Conservation (phyloP, 2,329 filamentous ascomycete genomes). For the Chaetomiaceae sp. region DNA sequence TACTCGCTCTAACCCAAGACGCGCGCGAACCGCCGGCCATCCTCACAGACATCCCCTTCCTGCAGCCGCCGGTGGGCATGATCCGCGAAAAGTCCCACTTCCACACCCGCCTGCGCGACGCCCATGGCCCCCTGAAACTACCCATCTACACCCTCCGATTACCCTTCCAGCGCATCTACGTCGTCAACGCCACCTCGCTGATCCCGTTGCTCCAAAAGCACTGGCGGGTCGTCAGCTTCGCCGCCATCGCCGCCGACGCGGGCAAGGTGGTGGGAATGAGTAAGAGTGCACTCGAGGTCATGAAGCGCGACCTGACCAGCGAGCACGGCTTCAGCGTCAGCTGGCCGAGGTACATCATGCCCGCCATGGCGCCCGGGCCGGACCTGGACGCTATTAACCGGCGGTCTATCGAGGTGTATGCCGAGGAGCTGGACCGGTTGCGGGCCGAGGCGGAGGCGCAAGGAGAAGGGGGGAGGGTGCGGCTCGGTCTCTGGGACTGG, state of each 20-base stretch:
- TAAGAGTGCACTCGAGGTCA: slow-evolving; percentile 23
- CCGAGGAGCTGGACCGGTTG: slow-evolving; percentile 16
- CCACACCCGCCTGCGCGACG: background rate
- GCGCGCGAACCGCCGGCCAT: slow-evolving; percentile 25
- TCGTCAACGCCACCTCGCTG: slow-evolving; percentile 27
- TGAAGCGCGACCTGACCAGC: slow-evolving; percentile 19
- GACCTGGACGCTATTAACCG: slow-evolving; percentile 25
- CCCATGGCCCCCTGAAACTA: background rate
- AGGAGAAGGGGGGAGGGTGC: too few relatives aligned
- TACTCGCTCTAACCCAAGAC: slow-evolving; percentile 27
- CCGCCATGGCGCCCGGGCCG: slow-evolving; percentile 11
- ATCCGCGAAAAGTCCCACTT: slow-evolving; percentile 12
- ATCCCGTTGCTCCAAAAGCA: slow-evolving; percentile 27
- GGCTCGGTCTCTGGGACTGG: slow-evolving; percentile 25
- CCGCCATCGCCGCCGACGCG: slow-evolving; percentile 24
- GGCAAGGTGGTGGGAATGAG: slow-evolving; percentile 26
- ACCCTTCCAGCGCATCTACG: slow-evolving; percentile 26
- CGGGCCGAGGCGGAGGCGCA: slow-evolving; percentile 4
- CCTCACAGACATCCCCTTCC: slow-evolving; percentile 24
- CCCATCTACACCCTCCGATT: slow-evolving; percentile 30
- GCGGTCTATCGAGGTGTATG: slow-evolving; percentile 21
- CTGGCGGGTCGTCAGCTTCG: slow-evolving; percentile 29
- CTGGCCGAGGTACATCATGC: slow-evolving; percentile 15
- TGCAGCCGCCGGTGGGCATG: slow-evolving; percentile 28
- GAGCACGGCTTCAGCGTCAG: slow-evolving; percentile 16